Base-by-base conservation (phyloP, 768 basidiomycete genomes). In the Lactifluus pinguis region DNA sequence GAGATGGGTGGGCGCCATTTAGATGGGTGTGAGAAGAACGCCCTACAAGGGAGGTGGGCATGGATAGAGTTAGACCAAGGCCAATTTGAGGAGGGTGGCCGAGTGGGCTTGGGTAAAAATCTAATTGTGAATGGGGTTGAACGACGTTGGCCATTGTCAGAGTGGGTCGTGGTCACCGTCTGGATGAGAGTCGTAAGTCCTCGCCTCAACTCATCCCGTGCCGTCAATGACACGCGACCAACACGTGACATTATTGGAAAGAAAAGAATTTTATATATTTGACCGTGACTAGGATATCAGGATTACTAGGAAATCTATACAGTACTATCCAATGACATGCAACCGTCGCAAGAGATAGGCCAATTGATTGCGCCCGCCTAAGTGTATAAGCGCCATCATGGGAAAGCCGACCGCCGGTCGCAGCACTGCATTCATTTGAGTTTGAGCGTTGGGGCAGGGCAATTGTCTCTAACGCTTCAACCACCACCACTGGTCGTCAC, bases 111-210 rank as follows among this genome's bases (percentile, higher is more conserved):
- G 83, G 78, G 57, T 82, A 80, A 66, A 89, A 85, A 57, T 81
- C 83, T 52, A 88, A 76, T 56, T 82, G 84, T 55, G 81, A 80
- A 49, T 84, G 79, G 48, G 70, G 71, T 49, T 72, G 72, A 4
- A 71, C 77, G 67, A 87, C 82, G 72, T 89, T 86, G 54, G 87
- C 83, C 87, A 89, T 89, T 68, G 70, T 76, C 69, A 65, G 61
- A 64, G 64, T 5, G 63, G 62, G 60, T 62, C 51, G 61, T 58
- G 61, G 51, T 58, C 51, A 44, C 21, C 38, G 56, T 53, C 57
- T 38, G 50, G 49, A 56, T 15, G 38, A 62, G 45, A 53, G 47
- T 57, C 61, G 32, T 62, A 61, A 60, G 57, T 50, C 14, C 48
- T 52, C 32, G 9, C 32, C 25, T 25, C 14, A 49, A 34, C 48